Percentiles rank a stretch among this genome's conserved stretches.
Evolutionary conservation across 2,329 filamentous ascomycete species (phyloP).

Genomic region (Incumbomyces lentus): DNA sequence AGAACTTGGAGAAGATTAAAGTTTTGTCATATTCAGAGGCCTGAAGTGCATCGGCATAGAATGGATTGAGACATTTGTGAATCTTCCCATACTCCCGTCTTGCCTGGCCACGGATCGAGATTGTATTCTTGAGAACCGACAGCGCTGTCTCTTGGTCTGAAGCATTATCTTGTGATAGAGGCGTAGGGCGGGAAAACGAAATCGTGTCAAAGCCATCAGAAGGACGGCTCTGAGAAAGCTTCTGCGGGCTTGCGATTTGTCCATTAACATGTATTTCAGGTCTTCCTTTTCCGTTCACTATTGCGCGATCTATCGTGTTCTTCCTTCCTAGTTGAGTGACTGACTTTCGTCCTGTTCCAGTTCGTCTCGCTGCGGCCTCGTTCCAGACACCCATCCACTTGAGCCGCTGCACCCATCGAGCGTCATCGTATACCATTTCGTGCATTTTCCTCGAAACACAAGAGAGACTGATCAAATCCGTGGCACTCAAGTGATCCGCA

Average conservation of each 20-base stretch:
- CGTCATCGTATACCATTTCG: slow-evolving; percentile 98
- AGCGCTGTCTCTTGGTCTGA: slow-evolving; percentile 45
- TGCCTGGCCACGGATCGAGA: slow-evolving; percentile 73
- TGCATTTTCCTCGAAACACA: slow-evolving; percentile 74
- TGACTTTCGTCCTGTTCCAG: slow-evolving; percentile 8
- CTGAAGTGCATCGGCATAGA: slow-evolving; percentile 71
- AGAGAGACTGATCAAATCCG: slow-evolving; percentile 77
- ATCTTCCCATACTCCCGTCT: slow-evolving; percentile 84
- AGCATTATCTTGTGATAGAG: neutral
- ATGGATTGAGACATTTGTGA: slow-evolving; percentile 77
- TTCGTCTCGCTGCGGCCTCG: slow-evolving; percentile 67
- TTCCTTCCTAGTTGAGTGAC: slow-evolving; percentile 3
- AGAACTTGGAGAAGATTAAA: slow-evolving; percentile 74
- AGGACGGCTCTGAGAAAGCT: slow-evolving; percentile 1
- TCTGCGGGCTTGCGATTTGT: neutral
- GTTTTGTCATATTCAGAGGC: slow-evolving; percentile 58
- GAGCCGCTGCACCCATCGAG: slow-evolving; percentile 80
- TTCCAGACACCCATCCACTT: slow-evolving; percentile 88
- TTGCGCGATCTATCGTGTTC: slow-evolving; percentile 13
- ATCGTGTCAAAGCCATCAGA: slow-evolving; percentile 11
- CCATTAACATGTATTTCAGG: slow-evolving; percentile 17
- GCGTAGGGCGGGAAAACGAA: slow-evolving; percentile 11
- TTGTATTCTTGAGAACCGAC: slow-evolving; percentile 57
- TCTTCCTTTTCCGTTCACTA: slow-evolving; percentile 20
- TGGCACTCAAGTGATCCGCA: slow-evolving; percentile 76